Base-by-base conservation (phyloP, 257 asterid genomes). In the Lavandula angustifolia region DNA sequence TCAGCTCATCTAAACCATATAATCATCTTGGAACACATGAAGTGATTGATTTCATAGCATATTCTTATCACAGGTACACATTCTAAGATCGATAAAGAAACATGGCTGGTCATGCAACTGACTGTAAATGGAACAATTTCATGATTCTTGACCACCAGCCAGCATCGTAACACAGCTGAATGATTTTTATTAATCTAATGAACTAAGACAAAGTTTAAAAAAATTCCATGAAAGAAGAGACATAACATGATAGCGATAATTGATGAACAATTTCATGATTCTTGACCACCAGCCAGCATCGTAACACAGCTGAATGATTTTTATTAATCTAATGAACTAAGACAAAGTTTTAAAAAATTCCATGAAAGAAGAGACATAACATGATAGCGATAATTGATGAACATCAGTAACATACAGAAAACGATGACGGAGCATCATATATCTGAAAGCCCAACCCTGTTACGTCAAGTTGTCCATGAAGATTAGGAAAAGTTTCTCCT, bases 401-500 rank as follows among this genome's bases (percentile, higher is more conserved):
- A 27, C 48, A 73, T 40, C 41, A 16, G 68, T 46, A 60, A 66
- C 97, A 64, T 86, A 94, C 99, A 68, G 89, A 79, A 79, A 94
- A 90, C 49, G 79, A 14, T 52, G 99, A 94, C 51, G 97, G 97
- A 69, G 96, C 82, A 75, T 94, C 99, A 73, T 86, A 76, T 79
- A 94, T 84, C 59, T 87, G 88, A 79, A 94, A 94, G 64, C 79
- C 84, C 85, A 90, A 72, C 69, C 96, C 97, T 34, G 97, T 84
- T 48, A 87, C 95, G 78, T 94, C 97, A 78, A 94, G 94, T 86
- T 94, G 97, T 76, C 99, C 99, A 67, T 94, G 95, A 75, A 94
- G 92, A 75, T 87, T 94, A 46, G 97, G 97, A 83, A 94, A 94
- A 6, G 83, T 86, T 71, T 94, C 99, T 64, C 96, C 97, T 68